Base-by-base conservation (phyloP, 192 early-diverging fungal genomes). In the Entomortierella beljakovae region DNA sequence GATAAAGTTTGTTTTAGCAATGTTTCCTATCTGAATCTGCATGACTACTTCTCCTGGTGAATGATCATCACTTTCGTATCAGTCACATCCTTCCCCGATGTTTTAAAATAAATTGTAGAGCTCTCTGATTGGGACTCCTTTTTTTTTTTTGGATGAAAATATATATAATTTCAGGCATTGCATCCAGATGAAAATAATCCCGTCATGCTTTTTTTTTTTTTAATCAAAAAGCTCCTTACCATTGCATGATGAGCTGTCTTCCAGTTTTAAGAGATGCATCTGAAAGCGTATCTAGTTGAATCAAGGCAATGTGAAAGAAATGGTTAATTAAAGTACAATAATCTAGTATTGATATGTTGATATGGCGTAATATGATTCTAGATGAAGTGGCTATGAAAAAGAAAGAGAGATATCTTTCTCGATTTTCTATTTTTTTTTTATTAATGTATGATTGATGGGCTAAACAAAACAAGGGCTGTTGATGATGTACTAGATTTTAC, bases 191-290 rank as follows among this genome's bases (percentile, higher is more conserved):
- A n/a, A n/a, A n/a, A n/a, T n/a, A n/a, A n/a, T n/a, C n/a, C n/a
- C n/a, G n/a, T n/a, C n/a, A n/a, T n/a, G n/a, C n/a, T 9, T 40
- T 10, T 46, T 23, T 26, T 2, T 28, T 46, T 25, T 25, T 29
- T 25, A 31, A 15, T 20, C 28, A 34, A 7, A 11, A 23, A 8
- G 6, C 28, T 22, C 40, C 43, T 64, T 77, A 77, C 74, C 74
- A 77, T 64, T 77, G 74, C 66, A 77, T 77, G 26, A 77, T 77
- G 29, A 77, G 74, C 46, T 68, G 67, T 34, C 74, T 38, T 52
- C 74, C 74, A n/a, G 65, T 64, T 38, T 59, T 77, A 52, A 77
- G 66, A 16, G 74, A 69, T 46, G 66, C 29, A 34, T 77, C 74
- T 26, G 74, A 77, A 32, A 77, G 42, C 3, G 66, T 64, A 37